These are phyloP conservation scores for Quercus variabilis DNA, from an alignment of 306 rosid genomes.

Conservation along the genomic window DNA sequence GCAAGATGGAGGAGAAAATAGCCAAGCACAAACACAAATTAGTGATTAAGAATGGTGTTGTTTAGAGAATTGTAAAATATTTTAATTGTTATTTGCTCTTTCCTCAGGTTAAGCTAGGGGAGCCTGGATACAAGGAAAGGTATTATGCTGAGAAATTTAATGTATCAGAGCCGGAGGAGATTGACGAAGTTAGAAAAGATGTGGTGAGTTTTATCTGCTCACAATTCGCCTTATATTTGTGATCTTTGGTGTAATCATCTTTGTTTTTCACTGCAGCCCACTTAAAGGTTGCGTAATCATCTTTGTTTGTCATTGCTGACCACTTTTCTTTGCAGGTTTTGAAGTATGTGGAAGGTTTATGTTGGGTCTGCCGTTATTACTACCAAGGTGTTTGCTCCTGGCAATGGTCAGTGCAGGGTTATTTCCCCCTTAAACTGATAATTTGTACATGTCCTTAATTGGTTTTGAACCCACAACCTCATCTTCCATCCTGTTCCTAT, in stretches of 20 bases:
- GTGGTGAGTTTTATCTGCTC: constrained; percentile 32
- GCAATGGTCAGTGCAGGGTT: constrained; percentile 65
- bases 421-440: not conserved
- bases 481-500: not conserved
- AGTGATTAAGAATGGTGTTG: not conserved
- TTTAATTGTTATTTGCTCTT: not conserved
- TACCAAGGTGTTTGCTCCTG: constrained; percentile 98
- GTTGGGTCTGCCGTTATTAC: constrained; percentile 97
- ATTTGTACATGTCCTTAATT: not conserved
- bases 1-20: not conserved
- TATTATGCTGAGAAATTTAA: constrained; percentile 89
- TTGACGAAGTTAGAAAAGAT: constrained; percentile 58
- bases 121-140: constrained; percentile 94
- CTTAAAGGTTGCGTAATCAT: not conserved
- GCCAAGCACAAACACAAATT: not conserved
- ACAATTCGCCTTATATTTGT: not conserved
- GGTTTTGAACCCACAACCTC: not conserved
- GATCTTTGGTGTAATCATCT: not conserved
- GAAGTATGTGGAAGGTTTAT: constrained; percentile 92
- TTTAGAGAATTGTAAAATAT: not conserved
- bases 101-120: constrained; percentile 85
- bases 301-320: not conserved
- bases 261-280: not conserved
- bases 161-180: constrained; percentile 51
- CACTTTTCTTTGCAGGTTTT: constrained; percentile 52